These are phyloP conservation scores for Dichotomopilus funicola DNA, from an alignment of 2,329 filamentous ascomycete genomes.

Conservation along the genomic window DNA sequence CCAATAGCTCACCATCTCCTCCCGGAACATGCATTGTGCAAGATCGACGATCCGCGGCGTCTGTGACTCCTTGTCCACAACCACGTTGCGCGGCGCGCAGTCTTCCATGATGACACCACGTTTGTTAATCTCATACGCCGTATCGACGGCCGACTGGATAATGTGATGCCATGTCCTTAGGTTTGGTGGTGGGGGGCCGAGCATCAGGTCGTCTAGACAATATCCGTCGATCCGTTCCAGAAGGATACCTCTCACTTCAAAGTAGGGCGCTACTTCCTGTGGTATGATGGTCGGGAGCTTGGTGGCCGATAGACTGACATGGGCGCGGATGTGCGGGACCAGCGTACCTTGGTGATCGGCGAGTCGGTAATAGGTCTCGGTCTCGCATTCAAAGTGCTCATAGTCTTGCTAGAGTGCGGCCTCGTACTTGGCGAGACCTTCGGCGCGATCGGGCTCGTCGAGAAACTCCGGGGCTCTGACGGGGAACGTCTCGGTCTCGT, in stretches of 20 bases:
- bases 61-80: conserved; percentile 4
- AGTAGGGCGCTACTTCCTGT: conserved; percentile 3
- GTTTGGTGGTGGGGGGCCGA: background rate
- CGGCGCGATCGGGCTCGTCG: background rate
- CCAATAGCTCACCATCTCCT: conserved; percentile 2
- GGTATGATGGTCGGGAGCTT: background rate
- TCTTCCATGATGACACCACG: conserved; percentile 6
- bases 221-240: conserved; percentile 8
- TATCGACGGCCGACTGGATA: conserved; percentile 6
- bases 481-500: background rate
- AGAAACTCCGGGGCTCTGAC: conserved; percentile 1
- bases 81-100: conserved; percentile 8
- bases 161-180: conserved; percentile 4
- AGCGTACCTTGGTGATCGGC: conserved; percentile 2
- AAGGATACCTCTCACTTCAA: conserved; percentile 7
- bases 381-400: conserved; percentile 11
- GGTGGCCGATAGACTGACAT: conserved; percentile 4
- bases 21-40: conserved; percentile 1
- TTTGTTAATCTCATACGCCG: conserved; percentile 5
- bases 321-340: background rate
- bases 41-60: conserved; percentile 9
- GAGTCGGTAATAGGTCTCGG: conserved; percentile 7
- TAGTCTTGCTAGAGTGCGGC: conserved; percentile 5
- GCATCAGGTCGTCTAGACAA: background rate
- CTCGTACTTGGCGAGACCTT: conserved; percentile 10